A percentile compares a stretch with the other conserved stretches of the same genome.
phyloP scores from a whole-genome alignment of 768 basidiomycete species.

The Holtermanniella nyarrowii region DNA sequence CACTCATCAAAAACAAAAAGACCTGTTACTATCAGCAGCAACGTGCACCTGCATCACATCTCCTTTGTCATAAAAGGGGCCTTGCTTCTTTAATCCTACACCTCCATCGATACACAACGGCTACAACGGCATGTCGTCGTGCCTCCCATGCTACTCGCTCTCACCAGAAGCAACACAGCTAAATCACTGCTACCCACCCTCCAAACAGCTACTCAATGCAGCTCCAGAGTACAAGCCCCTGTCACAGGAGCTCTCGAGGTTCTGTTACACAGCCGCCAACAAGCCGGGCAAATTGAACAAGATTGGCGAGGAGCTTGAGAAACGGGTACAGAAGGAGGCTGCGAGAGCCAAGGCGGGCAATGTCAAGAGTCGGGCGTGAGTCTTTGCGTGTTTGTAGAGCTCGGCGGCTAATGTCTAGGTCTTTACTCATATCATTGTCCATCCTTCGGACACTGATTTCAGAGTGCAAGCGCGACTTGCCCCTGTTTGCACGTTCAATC shows the following conservation, averaged over 20 bases:
- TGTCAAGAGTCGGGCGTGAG: conserved; percentile 67
- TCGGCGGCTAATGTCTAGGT: conserved; percentile 8
- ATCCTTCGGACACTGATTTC: conserved; percentile 71
- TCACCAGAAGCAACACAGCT: conserved; percentile 46
- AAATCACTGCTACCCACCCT: conserved; percentile 73
- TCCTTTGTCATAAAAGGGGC: no score
- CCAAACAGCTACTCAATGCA: conserved; percentile 60
- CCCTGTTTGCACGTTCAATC: conserved; percentile 29
- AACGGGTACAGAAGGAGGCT: conserved; percentile 29
- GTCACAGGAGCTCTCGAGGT: conserved; percentile 35
- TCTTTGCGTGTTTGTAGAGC: conserved; percentile 11
- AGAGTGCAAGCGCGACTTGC: conserved; percentile 52
- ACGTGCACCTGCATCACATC: no score
- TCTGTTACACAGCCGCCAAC: conserved; percentile 34
- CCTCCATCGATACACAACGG: no score
- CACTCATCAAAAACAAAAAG: no score
- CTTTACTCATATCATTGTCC: conserved; percentile 66
- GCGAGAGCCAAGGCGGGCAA: conserved; percentile 58
- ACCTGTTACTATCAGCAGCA: no score
- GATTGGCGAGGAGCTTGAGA: conserved; percentile 36
- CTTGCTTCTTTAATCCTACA: no score
- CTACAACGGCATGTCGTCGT: not conserved
- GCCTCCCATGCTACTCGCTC: conserved; percentile 5
- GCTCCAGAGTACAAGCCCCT: conserved; percentile 48
- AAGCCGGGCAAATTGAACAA: conserved; percentile 34